Evolutionary conservation across 2,329 filamentous ascomycete species (phyloP), one percentile per base, ranked within the genome.

Genomic region (Diaporthe velutina): DNA sequence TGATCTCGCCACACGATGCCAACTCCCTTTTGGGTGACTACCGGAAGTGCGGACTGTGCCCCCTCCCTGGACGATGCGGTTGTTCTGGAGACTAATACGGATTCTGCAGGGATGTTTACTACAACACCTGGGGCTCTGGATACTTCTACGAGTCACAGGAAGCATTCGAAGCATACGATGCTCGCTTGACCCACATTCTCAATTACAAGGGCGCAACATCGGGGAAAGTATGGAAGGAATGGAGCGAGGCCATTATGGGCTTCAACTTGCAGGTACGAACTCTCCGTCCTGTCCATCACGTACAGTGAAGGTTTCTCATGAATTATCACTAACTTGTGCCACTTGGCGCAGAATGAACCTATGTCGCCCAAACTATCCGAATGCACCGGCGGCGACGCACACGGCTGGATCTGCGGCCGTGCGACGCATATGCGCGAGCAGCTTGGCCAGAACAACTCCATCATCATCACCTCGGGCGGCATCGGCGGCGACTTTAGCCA

Each of bases 401-500:
- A 58, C 22, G 55, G 55, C 55, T 58, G 55, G 55, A 38, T 58
- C 55, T 58, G 55, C 22, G 55, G 55, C 55, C 30, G 55, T 10
- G 55, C 55, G 33, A 40, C 30, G 55, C 55, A 58, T 28, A 58
- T 58, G 30, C 55, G 55, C 33, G 22, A 25, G 4, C 19, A 58
- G 33, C 55, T 60, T 33, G 55, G 55, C 55, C 22, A 2, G 17
- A 4, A 40, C 22, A 60, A 60, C 33, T 22, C 55, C 10, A 60
- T 60, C 17, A 60, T 60, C 33, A 17, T 60, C 4, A 60, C 55
- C 33, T 60, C 55, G 19, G 55, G 55, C 22, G 55, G 55, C 74
- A 19, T 79, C 78, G 71, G 80, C 78, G 33, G 79, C 82, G 17
- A 81, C 80, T 3, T 80, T 80, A 3, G 82, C 78, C 55, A 60